These are phyloP conservation scores for Starmerella floricola DNA, from an alignment of 805 yeast species.

Conservation along the genomic window DNA sequence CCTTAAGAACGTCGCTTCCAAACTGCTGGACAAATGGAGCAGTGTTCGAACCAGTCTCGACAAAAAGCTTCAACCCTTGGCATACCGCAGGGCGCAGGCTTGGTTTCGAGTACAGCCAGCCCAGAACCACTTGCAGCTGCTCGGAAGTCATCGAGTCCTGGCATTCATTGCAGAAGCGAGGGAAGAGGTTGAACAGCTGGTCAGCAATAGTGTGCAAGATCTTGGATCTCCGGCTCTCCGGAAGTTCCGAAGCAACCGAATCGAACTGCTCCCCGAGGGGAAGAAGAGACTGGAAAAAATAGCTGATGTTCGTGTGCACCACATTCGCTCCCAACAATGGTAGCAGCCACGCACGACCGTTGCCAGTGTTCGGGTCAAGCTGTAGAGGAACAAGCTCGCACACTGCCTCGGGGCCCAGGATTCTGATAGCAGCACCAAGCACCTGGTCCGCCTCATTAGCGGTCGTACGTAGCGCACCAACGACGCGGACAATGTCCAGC, in stretches of 20 bases:
- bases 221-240: slow-evolving; percentile 50
- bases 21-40: slow-evolving; percentile 42
- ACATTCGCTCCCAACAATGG: slow-evolving; percentile 84
- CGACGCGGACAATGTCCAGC: slow-evolving; percentile 43
- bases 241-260: slow-evolving; percentile 21
- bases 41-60: slow-evolving; percentile 61
- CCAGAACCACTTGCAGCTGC: slow-evolving; percentile 69
- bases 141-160: slow-evolving; percentile 49
- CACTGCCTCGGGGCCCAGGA: slow-evolving; percentile 79
- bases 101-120: slow-evolving; percentile 58
- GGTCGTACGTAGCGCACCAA: slow-evolving; percentile 55
- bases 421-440: slow-evolving; percentile 62
- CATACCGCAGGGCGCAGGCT: slow-evolving; percentile 73
- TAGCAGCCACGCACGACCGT: slow-evolving; percentile 93
- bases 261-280: slow-evolving; percentile 41
- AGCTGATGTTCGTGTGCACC: slow-evolving; percentile 53
- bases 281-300: slow-evolving; percentile 48
- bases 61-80: slow-evolving; percentile 63
- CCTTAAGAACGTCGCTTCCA: slow-evolving; percentile 69
- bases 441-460: slow-evolving; percentile 70
- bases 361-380: slow-evolving; percentile 42
- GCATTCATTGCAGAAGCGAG: slow-evolving; percentile 81
- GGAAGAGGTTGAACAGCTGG: slow-evolving; percentile 85
- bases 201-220: slow-evolving; percentile 75
- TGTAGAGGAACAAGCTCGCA: slow-evolving; percentile 60